Evolutionary conservation across 148 eudicot species (phyloP), one percentile per base, ranked within the genome.

Genomic region (Gaultheria prostrata): DNA sequence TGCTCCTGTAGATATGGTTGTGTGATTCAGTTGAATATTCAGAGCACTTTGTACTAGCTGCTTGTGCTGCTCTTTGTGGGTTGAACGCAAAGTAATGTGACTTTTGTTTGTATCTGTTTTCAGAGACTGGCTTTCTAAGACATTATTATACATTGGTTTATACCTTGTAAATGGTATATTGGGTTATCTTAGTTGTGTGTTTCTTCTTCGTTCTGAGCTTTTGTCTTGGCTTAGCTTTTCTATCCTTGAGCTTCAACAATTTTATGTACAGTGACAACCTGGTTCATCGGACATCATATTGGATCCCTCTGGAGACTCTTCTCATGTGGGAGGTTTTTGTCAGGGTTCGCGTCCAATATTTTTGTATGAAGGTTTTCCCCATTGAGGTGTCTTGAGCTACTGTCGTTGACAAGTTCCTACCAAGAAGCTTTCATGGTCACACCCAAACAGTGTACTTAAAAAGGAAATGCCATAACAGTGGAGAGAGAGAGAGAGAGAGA

Each of bases 21-120:
- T 43, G 57, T 20, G 67, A 28, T 65, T 30, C 72, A 28, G 72
- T 67, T 33, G 32, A 21, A 50, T 77, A 33, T 83, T 33, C 28
- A 46, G 80, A 26, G 5, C 32, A 50, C 35, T 51, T 49, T 67
- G 33, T 49, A 50, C 57, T 32, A 33, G 69, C 67, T 32, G 2
- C 10, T 14, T 32, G 67, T 61, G 35, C 11, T 79, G 50, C 11
- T 32, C 50, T 67, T 50, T 48, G 54, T 76, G 50, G 85, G 78
- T 67, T 32, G 46, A 59, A 76, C 51, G n/a, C 67, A 11, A 2
- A 21, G 9, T 17, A 49, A 18, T 30, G 30, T 53, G 48, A 45
- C n/a, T 2, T 61, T 59, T 77, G 48, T 78, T 78, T 54, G 79
- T 50, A 13, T 76, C 59, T 65, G 70, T 43, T 83, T 49, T 14